A percentile compares a stretch with the other conserved stretches of the same genome.
phyloP scores from a whole-genome alignment of 768 basidiomycete genomes.

The Phylloporus scabripes region DNA sequence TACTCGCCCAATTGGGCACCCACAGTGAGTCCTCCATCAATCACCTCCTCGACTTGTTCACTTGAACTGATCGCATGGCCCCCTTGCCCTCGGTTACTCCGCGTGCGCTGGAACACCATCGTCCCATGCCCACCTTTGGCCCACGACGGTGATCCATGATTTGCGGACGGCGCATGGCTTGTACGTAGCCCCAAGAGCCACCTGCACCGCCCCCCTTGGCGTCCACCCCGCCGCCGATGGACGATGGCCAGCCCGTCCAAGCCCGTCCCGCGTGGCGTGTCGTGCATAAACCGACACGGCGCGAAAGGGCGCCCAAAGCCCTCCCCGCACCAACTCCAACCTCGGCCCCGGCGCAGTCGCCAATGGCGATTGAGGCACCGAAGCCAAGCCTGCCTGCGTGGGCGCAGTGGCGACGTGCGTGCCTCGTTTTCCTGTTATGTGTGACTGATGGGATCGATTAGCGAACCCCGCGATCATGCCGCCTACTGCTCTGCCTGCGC shows the following conservation, averaged over 20 bases:
- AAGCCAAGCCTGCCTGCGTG: constrained; percentile 64
- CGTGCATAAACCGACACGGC: constrained; percentile 59
- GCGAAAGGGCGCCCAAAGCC: constrained; percentile 41
- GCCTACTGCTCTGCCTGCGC: constrained; percentile 41
- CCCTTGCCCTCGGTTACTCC: background rate
- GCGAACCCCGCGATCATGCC: constrained; percentile 64
- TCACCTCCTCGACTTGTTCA: background rate
- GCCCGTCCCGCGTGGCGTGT: constrained; percentile 72
- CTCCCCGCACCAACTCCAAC: constrained; percentile 34
- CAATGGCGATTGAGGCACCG: constrained; percentile 37
- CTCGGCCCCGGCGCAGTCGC: constrained; percentile 18
- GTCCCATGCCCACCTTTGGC: background rate
- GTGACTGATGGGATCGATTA: constrained; percentile 20
- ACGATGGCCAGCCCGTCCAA: constrained; percentile 40
- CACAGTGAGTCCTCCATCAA: constrained; percentile 36
- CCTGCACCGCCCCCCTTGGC: constrained; percentile 34
- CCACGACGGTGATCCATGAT: background rate
- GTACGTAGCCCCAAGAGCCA: constrained; percentile 31
- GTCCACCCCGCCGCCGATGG: constrained; percentile 42
- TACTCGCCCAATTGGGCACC: constrained; percentile 72
- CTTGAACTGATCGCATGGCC: background rate
- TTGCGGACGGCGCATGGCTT: background rate
- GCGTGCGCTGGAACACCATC: background rate
- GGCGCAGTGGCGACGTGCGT: constrained; percentile 78
- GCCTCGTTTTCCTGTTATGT: background rate